Percentiles rank a stretch among this genome's conserved stretches.
These are phyloP conservation scores for Spiromastix sp. DNA, from an alignment of 2,329 filamentous ascomycete species.

Conservation along the genomic window DNA sequence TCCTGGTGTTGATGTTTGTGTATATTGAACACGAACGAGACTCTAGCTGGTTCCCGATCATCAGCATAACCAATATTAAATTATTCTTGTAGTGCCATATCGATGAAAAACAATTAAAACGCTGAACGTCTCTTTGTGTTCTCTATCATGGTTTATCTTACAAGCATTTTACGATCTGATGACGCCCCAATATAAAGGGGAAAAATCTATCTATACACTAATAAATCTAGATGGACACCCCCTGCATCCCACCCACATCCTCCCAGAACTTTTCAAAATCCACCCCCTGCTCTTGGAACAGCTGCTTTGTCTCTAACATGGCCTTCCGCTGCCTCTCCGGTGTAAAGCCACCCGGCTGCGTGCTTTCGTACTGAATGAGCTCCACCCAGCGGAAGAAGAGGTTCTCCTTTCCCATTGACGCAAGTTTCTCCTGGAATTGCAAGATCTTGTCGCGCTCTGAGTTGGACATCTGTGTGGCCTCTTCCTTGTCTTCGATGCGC, in stretches of 20 bases:
- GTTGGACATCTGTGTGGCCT: conserved; percentile 37
- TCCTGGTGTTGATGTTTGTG: too few relatives aligned
- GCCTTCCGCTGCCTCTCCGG: conserved; percentile 60
- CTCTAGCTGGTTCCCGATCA: too few relatives aligned
- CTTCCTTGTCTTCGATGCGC: conserved; percentile 47
- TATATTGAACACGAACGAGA: too few relatives aligned
- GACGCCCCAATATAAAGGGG: too few relatives aligned
- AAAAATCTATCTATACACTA: too few relatives aligned
- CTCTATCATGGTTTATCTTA: too few relatives aligned
- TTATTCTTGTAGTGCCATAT: too few relatives aligned
- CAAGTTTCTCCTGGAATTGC: conserved; percentile 66
- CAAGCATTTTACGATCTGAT: too few relatives aligned
- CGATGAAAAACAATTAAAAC: too few relatives aligned
- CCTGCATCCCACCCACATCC: conserved; percentile 54
- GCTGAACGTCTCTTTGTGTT: too few relatives aligned
- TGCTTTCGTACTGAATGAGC: conserved; percentile 78
- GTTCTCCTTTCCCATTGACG: conserved; percentile 69
- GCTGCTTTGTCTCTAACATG: conserved; percentile 60
- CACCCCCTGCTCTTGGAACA: conserved; percentile 66
- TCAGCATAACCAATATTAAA: too few relatives aligned
- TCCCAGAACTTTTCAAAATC: conserved; percentile 74
- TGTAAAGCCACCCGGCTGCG: conserved; percentile 67
- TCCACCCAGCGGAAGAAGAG: conserved; percentile 91
- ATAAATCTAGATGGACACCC: conserved; percentile 26
- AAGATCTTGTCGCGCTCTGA: conserved; percentile 56